Base-by-base conservation (phyloP, 257 asterid species). In the Apocynum venetum region DNA sequence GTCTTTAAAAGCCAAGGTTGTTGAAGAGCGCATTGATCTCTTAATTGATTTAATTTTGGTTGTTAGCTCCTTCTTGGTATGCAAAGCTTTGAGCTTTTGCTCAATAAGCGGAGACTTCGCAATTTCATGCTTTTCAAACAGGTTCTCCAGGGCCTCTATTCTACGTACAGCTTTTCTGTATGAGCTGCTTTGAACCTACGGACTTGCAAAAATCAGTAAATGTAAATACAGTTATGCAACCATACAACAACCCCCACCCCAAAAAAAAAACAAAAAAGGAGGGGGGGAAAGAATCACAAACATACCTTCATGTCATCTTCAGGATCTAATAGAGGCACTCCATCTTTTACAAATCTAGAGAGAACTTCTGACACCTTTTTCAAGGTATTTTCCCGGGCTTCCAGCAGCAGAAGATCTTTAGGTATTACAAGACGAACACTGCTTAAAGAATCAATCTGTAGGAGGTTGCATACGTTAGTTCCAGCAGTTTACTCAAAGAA, bases 261-360 rank as follows among this genome's bases (percentile, higher is more conserved):
- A 25, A 25, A 25, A 25, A 25, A 25, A 25, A 25, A 25, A 25
- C 31, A 25, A 25, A 25, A 59, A 49, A 10, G 74, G 46, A n/a
- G 36, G 8, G 60, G 46, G 43, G 55, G 57, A 74, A 4, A 47
- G 75, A 75, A 73, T 38, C 46, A 55, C 77, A 44, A n/a, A 25
- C 75, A 59, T 76, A 91, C 99, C 96, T 90, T 93, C 99, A 96
- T 89, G 89, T 96, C 99, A 82, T 86, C 98, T 89, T 93, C 96
- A 38, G 99, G 97, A 85, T 93, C 97, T 53, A 96, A 88, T 81
- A 83, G 87, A 78, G 98, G 95, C 80, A 90, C 59, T 80, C 99
- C 97, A 77, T 87, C 96, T 84, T 88, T 93, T 7, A 89, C 77
- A 88, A 90, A 90, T 88, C 97, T 89, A 78, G 79, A 87, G 75